phyloP scores from a whole-genome alignment of 2,329 filamentous ascomycete species.

The Neofusicoccum parvum region DNA sequence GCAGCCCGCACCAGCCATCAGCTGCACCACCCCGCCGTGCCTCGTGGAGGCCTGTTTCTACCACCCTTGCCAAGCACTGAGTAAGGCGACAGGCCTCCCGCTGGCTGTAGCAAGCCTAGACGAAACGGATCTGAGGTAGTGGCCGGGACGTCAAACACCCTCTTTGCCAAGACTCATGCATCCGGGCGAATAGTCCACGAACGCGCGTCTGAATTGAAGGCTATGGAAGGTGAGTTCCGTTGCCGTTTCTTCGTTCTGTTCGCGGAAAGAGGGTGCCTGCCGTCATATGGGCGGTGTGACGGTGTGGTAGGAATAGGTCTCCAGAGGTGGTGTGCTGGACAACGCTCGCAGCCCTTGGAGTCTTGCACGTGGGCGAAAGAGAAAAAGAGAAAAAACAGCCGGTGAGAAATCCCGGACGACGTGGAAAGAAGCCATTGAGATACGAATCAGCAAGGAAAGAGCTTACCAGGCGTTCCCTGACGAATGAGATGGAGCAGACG shows the following conservation, averaged over 20 bases:
- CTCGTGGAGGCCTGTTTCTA: background rate
- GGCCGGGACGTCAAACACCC: background rate
- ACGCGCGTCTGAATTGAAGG: background rate
- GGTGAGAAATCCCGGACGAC: conserved; percentile 20
- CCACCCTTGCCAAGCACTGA: background rate
- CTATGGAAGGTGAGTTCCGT: background rate
- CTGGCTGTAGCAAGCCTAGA: conserved; percentile 8
- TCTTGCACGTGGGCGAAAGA: conserved; percentile 22
- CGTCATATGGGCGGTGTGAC: background rate
- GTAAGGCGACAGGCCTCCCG: conserved; percentile 1
- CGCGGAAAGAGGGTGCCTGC: background rate
- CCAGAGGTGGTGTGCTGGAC: conserved; percentile 3
- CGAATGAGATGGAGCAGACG: conserved; percentile 80
- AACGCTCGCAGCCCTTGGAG: background rate
- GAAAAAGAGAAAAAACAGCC: background rate
- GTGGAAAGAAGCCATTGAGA: conserved; percentile 25
- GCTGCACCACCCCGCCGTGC: too few species aligned
- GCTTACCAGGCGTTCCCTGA: conserved; percentile 80
- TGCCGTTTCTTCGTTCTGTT: background rate
- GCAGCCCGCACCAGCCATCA: too few species aligned
- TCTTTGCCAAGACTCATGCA: background rate
- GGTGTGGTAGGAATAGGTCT: background rate
- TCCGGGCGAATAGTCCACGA: background rate
- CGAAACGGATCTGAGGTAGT: conserved; percentile 12
- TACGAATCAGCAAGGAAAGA: conserved; percentile 24